Evolutionary conservation across 2,329 filamentous ascomycete species (phyloP), one percentile per base, ranked within the genome.

Genomic region (Aspergillus amoenus): DNA sequence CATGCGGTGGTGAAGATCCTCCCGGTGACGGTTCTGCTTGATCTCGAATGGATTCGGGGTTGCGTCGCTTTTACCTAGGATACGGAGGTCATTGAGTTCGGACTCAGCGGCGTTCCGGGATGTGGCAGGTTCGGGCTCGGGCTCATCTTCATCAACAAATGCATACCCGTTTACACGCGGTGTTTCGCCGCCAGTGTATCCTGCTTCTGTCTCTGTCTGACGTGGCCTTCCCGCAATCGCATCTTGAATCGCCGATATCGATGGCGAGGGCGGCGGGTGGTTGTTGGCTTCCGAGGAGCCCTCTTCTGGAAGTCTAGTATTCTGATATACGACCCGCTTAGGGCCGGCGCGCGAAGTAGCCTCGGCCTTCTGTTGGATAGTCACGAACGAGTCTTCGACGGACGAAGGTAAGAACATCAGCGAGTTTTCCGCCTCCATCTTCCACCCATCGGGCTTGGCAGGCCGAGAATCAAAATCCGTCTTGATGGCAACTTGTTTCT

Each of bases 161-260:
- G 91, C 85, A 72, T 97, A 99, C 1, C 94, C 94, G 61, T 95
- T 96, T 0, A 97, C 90, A 2, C 91, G 84, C 0, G 93, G 94
- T 0, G 93, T 97, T 73, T 95, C 92, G 57, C 82, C 83, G 15
- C 88, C 89, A 1, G 80, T 80, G 59, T 79, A 84, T 4, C 50
- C 58, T 43, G 62, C 72, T 63, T 91, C 87, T 12, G 85, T 84
- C 22, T 87, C 84, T 8, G 81, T 82, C 2, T 81, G 77, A 8
- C 85, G 83, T 4, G 88, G 85, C 7, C 81, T 84, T 9, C 92
- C 91, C 1, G 88, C 86, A 55, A 97, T 91, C 8, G 93, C 93
- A 65, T 93, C 91, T 62, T 88, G 85, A 21, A 97, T 84, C 1
- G 92, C 88, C 4, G 91, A 94, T 60, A 96, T 80, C 0, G 92